phyloP scores from a whole-genome alignment of 352 stramenopile genomes.

The Pythium inflatum region DNA sequence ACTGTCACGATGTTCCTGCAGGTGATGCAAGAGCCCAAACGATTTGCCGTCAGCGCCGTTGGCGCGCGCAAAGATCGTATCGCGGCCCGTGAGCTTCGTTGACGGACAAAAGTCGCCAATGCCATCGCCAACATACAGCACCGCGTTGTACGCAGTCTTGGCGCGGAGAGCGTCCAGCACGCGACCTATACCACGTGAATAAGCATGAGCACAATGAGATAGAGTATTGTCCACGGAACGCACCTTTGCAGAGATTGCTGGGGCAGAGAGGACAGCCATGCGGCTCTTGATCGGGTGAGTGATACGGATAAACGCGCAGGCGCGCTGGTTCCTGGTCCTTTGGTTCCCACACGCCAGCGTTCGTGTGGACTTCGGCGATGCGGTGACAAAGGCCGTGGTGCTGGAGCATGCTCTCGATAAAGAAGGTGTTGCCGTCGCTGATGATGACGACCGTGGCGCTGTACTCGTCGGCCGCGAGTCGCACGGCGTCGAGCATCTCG shows the following conservation, averaged over 20 bases:
- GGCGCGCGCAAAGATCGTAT: conserved; percentile 69
- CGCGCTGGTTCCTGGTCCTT: conserved; percentile 12
- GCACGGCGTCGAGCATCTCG: conserved; percentile 72
- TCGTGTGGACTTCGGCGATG: conserved; percentile 63
- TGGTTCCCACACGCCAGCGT: conserved; percentile 49
- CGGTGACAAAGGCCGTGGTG: conserved; percentile 36
- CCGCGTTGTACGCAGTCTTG: conserved; percentile 38
- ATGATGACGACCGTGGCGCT: conserved; percentile 65
- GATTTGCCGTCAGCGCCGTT: conserved; percentile 48
- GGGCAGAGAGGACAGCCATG: conserved; percentile 68
- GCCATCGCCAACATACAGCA: conserved; percentile 81
- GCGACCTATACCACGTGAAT: too few species aligned
- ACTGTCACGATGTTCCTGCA: not conserved
- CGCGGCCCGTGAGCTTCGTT: conserved; percentile 52
- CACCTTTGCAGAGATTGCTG: conserved; percentile 84
- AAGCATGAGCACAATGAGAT: too few species aligned
- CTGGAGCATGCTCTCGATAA: conserved; percentile 78
- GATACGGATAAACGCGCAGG: conserved; percentile 61
- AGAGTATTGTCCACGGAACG: too few species aligned
- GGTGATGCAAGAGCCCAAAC: conserved; percentile 54
- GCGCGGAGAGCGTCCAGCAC: conserved; percentile 61
- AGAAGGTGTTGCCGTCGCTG: conserved; percentile 81
- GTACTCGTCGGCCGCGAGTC: conserved; percentile 43
- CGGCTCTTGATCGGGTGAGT: conserved; percentile 38
- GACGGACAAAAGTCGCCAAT: conserved; percentile 71